Evolutionary conservation across 305 asterid genomes (phyloP).

Genomic region (Stenogyne calaminthoides): DNA sequence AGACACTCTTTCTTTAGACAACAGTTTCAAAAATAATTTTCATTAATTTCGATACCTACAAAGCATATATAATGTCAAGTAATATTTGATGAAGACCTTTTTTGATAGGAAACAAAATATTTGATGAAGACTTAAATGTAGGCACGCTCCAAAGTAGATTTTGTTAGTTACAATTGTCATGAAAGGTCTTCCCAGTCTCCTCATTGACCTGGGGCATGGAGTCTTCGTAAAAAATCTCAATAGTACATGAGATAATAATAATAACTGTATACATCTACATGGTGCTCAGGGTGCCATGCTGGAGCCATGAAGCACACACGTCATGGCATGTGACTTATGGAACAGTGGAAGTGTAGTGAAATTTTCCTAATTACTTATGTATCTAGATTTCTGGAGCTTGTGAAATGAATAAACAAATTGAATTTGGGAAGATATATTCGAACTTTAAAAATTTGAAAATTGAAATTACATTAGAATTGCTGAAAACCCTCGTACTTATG

Average conservation of each 20-base stretch:
- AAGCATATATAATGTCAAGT: background rate
- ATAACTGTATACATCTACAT: background rate
- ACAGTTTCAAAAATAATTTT: background rate
- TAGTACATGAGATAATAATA: too few relatives aligned
- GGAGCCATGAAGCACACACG: background rate
- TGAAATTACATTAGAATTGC: background rate
- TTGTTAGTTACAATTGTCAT: background rate
- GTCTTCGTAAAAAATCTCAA: background rate
- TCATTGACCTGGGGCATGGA: background rate
- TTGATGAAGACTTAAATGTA: background rate
- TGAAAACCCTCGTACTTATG: background rate
- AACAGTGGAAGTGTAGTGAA: too few relatives aligned
- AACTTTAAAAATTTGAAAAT: background rate
- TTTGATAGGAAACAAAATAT: background rate
- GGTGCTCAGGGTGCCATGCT: background rate
- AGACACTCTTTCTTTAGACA: background rate
- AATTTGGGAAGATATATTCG: background rate
- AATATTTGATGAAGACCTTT: background rate
- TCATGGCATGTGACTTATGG: background rate
- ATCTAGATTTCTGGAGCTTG: background rate
- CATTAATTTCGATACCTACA: background rate
- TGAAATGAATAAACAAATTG: background rate
- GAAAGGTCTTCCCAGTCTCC: background rate
- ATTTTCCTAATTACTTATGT: too few relatives aligned
- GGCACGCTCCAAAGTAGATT: background rate